Percentiles rank a stretch among this genome's conserved stretches.
phyloP scores from a whole-genome alignment of 169 alveolate species.

The Plasmodium coatneyi region DNA sequence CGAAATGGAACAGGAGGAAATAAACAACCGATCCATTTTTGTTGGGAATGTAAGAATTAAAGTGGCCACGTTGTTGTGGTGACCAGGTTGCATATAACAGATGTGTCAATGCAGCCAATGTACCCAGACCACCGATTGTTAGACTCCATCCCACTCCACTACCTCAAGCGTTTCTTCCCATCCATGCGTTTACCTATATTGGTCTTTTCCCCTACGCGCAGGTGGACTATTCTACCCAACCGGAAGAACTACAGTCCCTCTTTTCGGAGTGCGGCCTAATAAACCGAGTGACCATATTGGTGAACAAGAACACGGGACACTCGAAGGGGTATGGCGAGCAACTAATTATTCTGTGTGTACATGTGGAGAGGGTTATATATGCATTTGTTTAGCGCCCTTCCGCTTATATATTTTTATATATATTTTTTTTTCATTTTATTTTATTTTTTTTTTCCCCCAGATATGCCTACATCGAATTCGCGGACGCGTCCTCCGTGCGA shows the following conservation, averaged over 20 bases:
- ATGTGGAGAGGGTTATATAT: background rate
- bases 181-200: background rate
- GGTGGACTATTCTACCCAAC: conserved; percentile 94
- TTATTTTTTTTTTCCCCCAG: conserved; percentile 48
- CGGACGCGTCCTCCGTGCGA: conserved; percentile 87
- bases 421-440: background rate
- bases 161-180: background rate
- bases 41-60: conserved; percentile 83
- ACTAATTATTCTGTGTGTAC: background rate
- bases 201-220: conserved; percentile 50
- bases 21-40: conserved; percentile 83
- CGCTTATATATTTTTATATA: background rate
- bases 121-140: background rate
- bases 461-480: conserved; percentile 94
- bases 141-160: background rate
- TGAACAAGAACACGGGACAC: conserved; percentile 92
- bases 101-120: background rate
- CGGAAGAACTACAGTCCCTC: conserved; percentile 92
- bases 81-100: background rate
- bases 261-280: conserved; percentile 93
- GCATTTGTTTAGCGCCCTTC: background rate
- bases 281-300: conserved; percentile 93
- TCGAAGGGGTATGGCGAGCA: conserved; percentile 88
- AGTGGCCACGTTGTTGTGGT: background rate
- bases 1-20: conserved; percentile 81